Conservation (phyloP, 1,284 basidiomycete species). For the Coniophora puteana region DNA sequence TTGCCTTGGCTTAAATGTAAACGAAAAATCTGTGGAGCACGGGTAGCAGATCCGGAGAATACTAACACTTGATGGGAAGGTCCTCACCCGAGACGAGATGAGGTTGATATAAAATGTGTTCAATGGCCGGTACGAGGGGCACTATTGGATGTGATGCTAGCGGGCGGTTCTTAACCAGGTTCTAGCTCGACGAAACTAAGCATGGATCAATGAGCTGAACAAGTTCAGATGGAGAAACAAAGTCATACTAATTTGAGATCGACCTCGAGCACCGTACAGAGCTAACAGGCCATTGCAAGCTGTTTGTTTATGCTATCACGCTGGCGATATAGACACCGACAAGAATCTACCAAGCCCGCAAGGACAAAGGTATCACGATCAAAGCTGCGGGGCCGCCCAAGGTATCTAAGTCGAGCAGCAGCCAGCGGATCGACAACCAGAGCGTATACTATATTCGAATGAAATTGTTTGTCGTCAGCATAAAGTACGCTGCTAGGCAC, state of each 20-base stretch:
- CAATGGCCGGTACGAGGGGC: conserved; percentile 86
- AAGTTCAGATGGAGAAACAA: not conserved
- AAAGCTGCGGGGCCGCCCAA: conserved; percentile 65
- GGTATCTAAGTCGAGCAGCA: conserved; percentile 72
- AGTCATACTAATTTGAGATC: conserved; percentile 23
- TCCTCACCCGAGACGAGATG: conserved; percentile 67
- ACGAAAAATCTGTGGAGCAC: conserved; percentile 79
- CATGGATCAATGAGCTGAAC: not conserved
- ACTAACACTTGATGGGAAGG: conserved; percentile 76
- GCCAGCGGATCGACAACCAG: conserved; percentile 82
- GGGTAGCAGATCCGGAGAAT: conserved; percentile 79
- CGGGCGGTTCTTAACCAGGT: conserved; percentile 82
- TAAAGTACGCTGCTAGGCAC: not conserved
- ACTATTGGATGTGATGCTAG: conserved; percentile 60
- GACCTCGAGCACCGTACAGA: conserved; percentile 45
- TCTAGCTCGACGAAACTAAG: conserved; percentile 84
- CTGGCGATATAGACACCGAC: conserved; percentile 87
- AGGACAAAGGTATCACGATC: conserved; percentile 72
- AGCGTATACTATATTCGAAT: conserved; percentile 69
- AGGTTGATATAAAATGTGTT: conserved; percentile 51
- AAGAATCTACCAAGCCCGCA: conserved; percentile 57
- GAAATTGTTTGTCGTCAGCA: not conserved
- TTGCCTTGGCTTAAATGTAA: conserved; percentile 58
- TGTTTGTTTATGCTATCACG: conserved; percentile 56
- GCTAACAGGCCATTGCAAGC: conserved; percentile 71